These are phyloP conservation scores for Aspergillus clavatus DNA, from an alignment of 2,329 filamentous ascomycete genomes.

Conservation along the genomic window DNA sequence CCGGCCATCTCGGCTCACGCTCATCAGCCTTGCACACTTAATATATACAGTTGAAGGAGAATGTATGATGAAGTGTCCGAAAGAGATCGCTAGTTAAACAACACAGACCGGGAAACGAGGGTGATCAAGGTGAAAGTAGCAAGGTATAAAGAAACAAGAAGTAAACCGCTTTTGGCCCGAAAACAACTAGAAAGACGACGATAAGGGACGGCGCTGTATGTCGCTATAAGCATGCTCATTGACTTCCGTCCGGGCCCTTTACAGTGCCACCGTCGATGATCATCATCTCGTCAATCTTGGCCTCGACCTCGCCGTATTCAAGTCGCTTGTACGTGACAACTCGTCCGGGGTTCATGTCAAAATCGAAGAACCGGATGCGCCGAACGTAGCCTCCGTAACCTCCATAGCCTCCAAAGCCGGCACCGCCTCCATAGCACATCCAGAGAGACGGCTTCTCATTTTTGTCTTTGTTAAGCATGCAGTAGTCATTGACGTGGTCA, in stretches of 20 bases:
- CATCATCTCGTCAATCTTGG: slow-evolving; percentile 55
- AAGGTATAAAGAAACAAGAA: not conserved
- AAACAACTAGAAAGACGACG: too few species aligned
- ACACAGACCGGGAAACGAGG: not conserved
- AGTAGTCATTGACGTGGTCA: slow-evolving; percentile 97
- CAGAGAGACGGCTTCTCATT: slow-evolving; percentile 66
- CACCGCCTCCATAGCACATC: slow-evolving; percentile 97
- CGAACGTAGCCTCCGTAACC: slow-evolving; percentile 84
- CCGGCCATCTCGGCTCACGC: not conserved
- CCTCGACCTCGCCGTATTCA: slow-evolving; percentile 57
- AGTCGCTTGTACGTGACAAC: slow-evolving; percentile 91
- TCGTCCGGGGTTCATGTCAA: slow-evolving; percentile 84
- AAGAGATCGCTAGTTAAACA: too few species aligned
- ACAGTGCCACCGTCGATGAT: slow-evolving; percentile 57
- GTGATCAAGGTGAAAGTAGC: not conserved
- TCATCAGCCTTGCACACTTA: not conserved
- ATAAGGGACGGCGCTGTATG: too few species aligned
- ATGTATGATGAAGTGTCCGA: not conserved
- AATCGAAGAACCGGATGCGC: slow-evolving; percentile 80
- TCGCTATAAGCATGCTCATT: too few species aligned
- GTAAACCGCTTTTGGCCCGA: too few species aligned
- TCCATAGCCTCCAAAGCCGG: slow-evolving; percentile 90
- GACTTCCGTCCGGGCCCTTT: slow-evolving; percentile 26
- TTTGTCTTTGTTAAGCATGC: slow-evolving; percentile 60
- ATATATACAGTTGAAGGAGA: not conserved